These are phyloP conservation scores for Cladobotryum mycophilum DNA, from an alignment of 2,329 filamentous ascomycete genomes.

Conservation along the genomic window DNA sequence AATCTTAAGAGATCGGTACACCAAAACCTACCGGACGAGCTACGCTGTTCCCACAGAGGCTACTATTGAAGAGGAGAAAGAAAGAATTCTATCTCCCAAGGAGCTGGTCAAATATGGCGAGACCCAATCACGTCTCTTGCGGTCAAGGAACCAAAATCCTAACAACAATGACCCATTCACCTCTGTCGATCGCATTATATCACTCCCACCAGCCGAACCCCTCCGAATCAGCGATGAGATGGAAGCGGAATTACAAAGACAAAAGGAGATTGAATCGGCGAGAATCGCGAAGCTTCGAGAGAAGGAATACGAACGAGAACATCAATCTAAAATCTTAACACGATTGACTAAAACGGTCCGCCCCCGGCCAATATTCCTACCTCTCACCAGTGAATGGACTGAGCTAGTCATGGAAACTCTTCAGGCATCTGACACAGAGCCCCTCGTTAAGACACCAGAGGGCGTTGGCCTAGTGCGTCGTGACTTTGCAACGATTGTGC, in stretches of 20 bases:
- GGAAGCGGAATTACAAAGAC: too few relatives aligned
- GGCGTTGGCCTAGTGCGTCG: constrained; percentile 44
- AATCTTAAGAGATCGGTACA: not conserved
- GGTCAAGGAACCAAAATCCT: not conserved
- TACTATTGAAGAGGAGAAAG: constrained; percentile 26
- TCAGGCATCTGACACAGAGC: constrained; percentile 4
- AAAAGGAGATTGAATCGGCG: too few relatives aligned
- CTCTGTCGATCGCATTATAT: not conserved
- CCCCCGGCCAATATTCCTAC: not conserved
- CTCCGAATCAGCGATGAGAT: not conserved
- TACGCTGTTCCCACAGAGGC: constrained; percentile 14
- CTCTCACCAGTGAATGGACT: not conserved
- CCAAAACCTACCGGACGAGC: too few relatives aligned
- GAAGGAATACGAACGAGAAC: not conserved
- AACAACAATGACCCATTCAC: not conserved
- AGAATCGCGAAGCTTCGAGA: not conserved
- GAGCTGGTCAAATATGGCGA: not conserved
- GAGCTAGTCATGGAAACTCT: not conserved
- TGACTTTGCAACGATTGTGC: constrained; percentile 59
- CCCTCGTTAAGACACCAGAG: constrained; percentile 42
- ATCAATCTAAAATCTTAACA: not conserved
- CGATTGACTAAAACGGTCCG: not conserved
- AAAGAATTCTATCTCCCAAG: not conserved
- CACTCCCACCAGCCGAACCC: not conserved
- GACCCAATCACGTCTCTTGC: not conserved